These are phyloP conservation scores for Buddleja alternifolia DNA, from an alignment of 257 asterid species.

Conservation along the genomic window DNA sequence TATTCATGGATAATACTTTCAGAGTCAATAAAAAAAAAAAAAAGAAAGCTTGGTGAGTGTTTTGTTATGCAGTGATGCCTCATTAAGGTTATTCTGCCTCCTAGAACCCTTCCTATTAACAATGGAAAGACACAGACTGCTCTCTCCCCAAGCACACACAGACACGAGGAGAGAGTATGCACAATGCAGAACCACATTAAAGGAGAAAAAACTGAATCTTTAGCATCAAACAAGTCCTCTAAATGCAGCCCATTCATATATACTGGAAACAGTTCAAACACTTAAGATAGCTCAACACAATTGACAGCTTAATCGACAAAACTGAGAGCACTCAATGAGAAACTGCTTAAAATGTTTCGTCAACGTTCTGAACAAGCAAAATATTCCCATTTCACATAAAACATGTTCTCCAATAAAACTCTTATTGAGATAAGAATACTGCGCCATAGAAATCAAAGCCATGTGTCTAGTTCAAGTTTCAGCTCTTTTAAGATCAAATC, in stretches of 20 bases:
- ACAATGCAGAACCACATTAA: too few species aligned
- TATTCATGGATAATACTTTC: not conserved
- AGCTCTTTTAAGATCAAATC: not conserved
- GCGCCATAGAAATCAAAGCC: not conserved
- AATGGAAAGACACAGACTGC: too few species aligned
- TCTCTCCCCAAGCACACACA: too few species aligned
- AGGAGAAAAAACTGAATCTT: too few species aligned
- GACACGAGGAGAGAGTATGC: too few species aligned
- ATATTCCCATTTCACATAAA: not conserved
- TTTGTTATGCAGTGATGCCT: not conserved
- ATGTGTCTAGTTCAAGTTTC: not conserved
- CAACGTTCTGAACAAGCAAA: not conserved
- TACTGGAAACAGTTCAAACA: too few species aligned
- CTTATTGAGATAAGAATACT: not conserved
- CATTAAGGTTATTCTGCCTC: too few species aligned
- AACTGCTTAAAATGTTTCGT: not conserved
- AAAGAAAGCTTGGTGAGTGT: not conserved
- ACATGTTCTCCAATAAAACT: not conserved
- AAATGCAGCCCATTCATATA: not conserved
- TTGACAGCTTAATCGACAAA: not conserved
- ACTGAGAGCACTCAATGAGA: not conserved
- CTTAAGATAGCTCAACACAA: not conserved
- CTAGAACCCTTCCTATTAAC: too few species aligned
- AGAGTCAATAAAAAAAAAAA: not conserved
- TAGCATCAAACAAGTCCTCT: too few species aligned